Conservation (phyloP, 2,329 filamentous ascomycete genomes). For the Davidsoniella virescens region DNA sequence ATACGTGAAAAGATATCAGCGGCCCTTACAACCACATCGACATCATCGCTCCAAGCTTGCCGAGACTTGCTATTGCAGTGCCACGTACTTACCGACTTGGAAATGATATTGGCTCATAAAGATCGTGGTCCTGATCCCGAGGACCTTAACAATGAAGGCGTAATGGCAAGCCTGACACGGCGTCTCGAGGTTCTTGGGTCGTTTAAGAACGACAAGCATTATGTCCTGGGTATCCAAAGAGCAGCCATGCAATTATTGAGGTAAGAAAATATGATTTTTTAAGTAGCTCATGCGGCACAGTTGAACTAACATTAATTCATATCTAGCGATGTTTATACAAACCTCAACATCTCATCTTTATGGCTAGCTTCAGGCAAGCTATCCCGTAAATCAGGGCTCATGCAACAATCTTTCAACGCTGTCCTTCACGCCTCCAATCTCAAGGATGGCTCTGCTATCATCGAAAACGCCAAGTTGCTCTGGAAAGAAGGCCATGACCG, state of each 20-base stretch:
- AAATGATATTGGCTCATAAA: constrained; percentile 44
- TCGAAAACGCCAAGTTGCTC: constrained; percentile 82
- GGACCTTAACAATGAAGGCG: constrained; percentile 12
- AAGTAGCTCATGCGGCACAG: not conserved
- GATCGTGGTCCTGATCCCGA: not conserved
- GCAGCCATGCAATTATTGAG: constrained; percentile 69
- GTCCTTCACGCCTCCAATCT: constrained; percentile 76
- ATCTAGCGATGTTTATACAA: constrained; percentile 21
- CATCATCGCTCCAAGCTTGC: constrained; percentile 64
- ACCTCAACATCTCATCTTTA: constrained; percentile 60
- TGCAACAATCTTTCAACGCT: constrained; percentile 81
- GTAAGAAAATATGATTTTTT: constrained; percentile 27
- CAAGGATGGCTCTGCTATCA: constrained; percentile 72
- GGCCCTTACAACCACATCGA: constrained; percentile 59
- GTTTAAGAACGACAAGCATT: constrained; percentile 86
- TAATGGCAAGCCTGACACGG: constrained; percentile 44
- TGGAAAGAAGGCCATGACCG: constrained; percentile 90
- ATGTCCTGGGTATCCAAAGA: constrained; percentile 68
- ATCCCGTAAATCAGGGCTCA: constrained; percentile 69
- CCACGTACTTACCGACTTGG: constrained; percentile 76
- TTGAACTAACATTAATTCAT: not conserved
- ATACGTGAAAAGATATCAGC: constrained; percentile 56
- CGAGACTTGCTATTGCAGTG: constrained; percentile 75
- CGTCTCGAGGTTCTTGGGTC: constrained; percentile 82
- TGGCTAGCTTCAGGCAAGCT: constrained; percentile 79